A percentile compares a stretch with the other conserved stretches of the same genome.
phyloP scores from a whole-genome alignment of 495 filamentous ascomycete genomes.

The Aspergillus saccharolyticus region DNA sequence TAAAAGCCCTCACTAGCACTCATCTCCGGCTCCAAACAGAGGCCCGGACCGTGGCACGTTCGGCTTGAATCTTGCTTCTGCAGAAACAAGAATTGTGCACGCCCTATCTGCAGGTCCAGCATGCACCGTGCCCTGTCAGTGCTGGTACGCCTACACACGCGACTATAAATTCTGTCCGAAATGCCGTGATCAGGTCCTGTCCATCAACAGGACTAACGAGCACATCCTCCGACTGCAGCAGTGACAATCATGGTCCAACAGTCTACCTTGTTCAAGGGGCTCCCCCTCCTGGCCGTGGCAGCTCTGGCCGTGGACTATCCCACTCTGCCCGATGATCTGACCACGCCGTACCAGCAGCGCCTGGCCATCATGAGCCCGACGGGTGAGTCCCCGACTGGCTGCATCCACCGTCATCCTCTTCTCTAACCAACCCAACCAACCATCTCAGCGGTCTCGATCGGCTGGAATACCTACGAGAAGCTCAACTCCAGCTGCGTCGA shows the following conservation, averaged over 20 bases:
- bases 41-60: neutral
- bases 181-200: too few relatives aligned
- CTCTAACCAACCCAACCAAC: neutral
- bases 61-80: neutral
- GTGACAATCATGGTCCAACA: neutral
- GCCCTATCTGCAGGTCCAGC: neutral
- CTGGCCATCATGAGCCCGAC: constrained; percentile 52
- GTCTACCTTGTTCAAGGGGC: constrained; percentile 13
- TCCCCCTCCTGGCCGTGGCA: constrained; percentile 39
- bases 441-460: constrained; percentile 50
- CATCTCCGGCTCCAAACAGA: neutral
- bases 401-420: too few relatives aligned
- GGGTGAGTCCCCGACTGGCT: too few relatives aligned
- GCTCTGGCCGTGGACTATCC: constrained; percentile 47
- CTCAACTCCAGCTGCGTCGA: constrained; percentile 37
- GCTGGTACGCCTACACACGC: neutral
- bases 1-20: too few relatives aligned
- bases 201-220: neutral
- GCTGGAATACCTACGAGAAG: constrained; percentile 49
- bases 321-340: constrained; percentile 47
- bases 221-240: neutral
- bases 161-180: neutral
- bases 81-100: neutral
- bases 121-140: neutral
- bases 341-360: constrained; percentile 54